Evolutionary conservation across 352 stramenopile species (phyloP), one percentile per base, ranked within the genome.

Genomic region (Pythium sukuiense): DNA sequence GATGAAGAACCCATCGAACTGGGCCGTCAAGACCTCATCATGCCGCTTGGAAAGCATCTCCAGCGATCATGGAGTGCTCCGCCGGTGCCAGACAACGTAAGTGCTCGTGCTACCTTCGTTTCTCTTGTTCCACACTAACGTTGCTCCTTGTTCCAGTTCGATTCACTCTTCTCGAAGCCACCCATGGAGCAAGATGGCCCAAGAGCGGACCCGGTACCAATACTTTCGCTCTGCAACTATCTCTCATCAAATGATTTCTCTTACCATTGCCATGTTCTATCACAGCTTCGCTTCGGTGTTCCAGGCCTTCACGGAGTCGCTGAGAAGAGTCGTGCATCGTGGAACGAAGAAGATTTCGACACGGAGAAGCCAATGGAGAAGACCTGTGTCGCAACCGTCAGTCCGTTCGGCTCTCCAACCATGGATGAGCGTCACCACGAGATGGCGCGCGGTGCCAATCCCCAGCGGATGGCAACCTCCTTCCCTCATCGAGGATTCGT

Each of bases 21-120:
- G 45, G 33, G 53, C 27, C 54, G 68, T 4, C 53, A 61, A 16
- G 69, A 74, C 46, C 54, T 68, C 3, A 30, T 71, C 8, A 56
- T 69, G 52, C 59, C 63, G 2, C 52, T 60, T 20, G 72, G 70
- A 4, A 61, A 67, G 55, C 65, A 79, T 26, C 74, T 79, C 48
- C 77, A 85, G 43, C 72, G 77, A 46, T 80, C 72, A 9, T 83
- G 74, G 77, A 85, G 77, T 46, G 77, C 77, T 7, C 77, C 77
- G 20, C 77, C 77, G 2, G 65, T 76, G 8, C 65, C 70, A 6
- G 72, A 83, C 3, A 76, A 74, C 43, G 77, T 85, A 63, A 58
- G 76, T 70, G 12, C 9, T 41, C n/a, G 9, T 5, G n/a, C 11
- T n/a, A 11, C 27, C n/a, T 18, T 12, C 18, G n/a, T 37, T 55